Percentiles rank a stretch among this genome's conserved stretches.
phyloP scores from a whole-genome alignment of 176 grass and related monocot genomes.

The Cymbopogon citratus region DNA sequence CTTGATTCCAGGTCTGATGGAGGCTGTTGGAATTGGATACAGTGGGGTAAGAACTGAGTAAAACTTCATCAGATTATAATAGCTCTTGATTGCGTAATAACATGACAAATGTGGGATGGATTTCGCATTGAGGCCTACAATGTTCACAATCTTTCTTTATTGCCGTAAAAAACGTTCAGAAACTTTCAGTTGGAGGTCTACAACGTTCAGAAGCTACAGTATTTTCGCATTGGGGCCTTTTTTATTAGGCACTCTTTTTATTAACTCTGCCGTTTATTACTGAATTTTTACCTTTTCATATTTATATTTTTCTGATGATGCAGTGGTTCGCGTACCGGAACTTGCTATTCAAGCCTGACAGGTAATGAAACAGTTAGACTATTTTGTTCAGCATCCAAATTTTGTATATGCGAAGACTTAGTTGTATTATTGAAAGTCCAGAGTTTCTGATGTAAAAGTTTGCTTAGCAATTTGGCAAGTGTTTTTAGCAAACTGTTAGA shows the following conservation, averaged over 20 bases:
- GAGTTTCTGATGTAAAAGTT: no score
- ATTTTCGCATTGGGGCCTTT: neutral
- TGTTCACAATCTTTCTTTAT: no score
- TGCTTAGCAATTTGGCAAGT: no score
- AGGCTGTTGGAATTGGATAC: slow-evolving; percentile 80
- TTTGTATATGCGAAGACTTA: neutral
- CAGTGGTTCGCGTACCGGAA: slow-evolving; percentile 91
- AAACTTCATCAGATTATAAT: neutral
- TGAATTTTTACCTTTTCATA: neutral
- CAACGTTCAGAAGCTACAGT: neutral
- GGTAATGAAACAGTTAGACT: slow-evolving; percentile 30
- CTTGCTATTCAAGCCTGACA: slow-evolving; percentile 85
- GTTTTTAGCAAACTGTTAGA: no score
- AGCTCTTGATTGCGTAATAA: neutral
- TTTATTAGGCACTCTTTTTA: no score
- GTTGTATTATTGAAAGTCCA: no score
- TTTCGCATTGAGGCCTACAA: neutral
- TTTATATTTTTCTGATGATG: neutral
- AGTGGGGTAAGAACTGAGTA: slow-evolving; percentile 56
- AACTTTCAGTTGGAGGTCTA: neutral
- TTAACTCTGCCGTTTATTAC: neutral
- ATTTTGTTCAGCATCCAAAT: neutral
- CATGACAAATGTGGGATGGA: neutral
- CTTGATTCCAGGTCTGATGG: slow-evolving; percentile 74
- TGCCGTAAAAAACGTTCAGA: no score